Base-by-base conservation (phyloP, 768 basidiomycete genomes). In the Xanthoconium stramineum region DNA sequence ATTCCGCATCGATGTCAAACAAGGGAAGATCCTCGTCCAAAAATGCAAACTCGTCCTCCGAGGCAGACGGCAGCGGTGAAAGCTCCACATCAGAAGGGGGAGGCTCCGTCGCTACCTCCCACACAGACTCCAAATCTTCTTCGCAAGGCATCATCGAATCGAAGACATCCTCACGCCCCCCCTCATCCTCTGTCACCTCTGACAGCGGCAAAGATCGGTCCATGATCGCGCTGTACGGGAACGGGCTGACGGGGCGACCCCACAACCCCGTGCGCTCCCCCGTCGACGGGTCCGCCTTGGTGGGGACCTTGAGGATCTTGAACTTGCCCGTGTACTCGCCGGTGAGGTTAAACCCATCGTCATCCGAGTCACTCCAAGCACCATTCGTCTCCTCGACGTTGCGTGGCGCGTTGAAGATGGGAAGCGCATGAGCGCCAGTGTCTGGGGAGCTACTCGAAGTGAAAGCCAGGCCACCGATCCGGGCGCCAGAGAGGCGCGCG, bases 211-310 rank as follows among this genome's bases (percentile, higher is more conserved):
- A 40, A 13, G 69, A 72, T 15, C 62, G 66, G 43, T 71, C 71
- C 63, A 71, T 58, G 19, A 69, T 69, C 42, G 63, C 66, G 48
- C 62, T 63, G 48, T 65, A 74, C 32, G 84, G 88, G 66, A 80
- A 87, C 0, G 88, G 88, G 51, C 86, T 89, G 42, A 83, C 78
- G 1, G 88, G 88, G 12, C 83, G 76, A 3, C 88, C 87, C 87
- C 88, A 88, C 19, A 74, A 69, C 29, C 82, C 80, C 69, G 76
- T 79, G 37, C 81, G 74, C 7, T 63, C 72, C 33, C 73, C 69
- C 19, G 82, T 83, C 5, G 85, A 84, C 1, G 86, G 85, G 58
- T 86, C 88, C 17, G 69, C 71, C 72, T 88, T 89, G 19, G 83
- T 86, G 19, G 78, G 83, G 5, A 88, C 78, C 9, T 65, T 74